A percentile compares a stretch with the other conserved stretches of the same genome.
Conservation (phyloP, 306 rosid genomes). For the Vigna mungo region DNA sequence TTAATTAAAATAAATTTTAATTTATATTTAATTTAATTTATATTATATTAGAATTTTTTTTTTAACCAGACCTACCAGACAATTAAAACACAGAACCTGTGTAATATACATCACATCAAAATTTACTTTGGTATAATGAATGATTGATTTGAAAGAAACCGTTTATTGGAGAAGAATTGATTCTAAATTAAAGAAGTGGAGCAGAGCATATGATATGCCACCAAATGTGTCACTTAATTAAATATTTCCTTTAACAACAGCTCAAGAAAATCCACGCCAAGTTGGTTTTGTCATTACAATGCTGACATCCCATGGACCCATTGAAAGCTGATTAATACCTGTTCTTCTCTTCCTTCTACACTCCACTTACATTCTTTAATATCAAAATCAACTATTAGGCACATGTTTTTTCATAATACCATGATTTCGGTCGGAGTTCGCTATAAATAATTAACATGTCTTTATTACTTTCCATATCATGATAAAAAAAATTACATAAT, state of each 20-base stretch:
- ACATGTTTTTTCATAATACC: conserved; percentile 8
- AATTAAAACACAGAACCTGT: background rate
- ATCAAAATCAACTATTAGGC: background rate
- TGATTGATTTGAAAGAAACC: background rate
- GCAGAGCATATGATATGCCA: conserved; percentile 40
- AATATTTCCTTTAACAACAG: conserved; percentile 13
- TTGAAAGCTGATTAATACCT: conserved; percentile 20
- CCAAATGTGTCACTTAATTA: conserved; percentile 11
- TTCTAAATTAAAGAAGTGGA: conserved; percentile 41
- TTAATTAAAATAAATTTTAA: too few species aligned
- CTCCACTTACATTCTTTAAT: background rate
- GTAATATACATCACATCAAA: conserved; percentile 15
- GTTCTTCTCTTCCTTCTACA: conserved; percentile 3
- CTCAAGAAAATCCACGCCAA: conserved; percentile 26
- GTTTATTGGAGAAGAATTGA: conserved; percentile 31
- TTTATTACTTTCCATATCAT: background rate
- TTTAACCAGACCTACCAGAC: too few species aligned
- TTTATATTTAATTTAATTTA: too few species aligned
- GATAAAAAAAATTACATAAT: background rate
- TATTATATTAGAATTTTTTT: too few species aligned
- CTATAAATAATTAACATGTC: background rate
- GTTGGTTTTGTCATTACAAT: background rate
- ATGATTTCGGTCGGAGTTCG: background rate
- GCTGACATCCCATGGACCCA: conserved; percentile 5
- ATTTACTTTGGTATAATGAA: background rate